A percentile compares a stretch with the other conserved stretches of the same genome.
phyloP scores from a whole-genome alignment of 768 basidiomycete genomes.

The Collybia mongolica region DNA sequence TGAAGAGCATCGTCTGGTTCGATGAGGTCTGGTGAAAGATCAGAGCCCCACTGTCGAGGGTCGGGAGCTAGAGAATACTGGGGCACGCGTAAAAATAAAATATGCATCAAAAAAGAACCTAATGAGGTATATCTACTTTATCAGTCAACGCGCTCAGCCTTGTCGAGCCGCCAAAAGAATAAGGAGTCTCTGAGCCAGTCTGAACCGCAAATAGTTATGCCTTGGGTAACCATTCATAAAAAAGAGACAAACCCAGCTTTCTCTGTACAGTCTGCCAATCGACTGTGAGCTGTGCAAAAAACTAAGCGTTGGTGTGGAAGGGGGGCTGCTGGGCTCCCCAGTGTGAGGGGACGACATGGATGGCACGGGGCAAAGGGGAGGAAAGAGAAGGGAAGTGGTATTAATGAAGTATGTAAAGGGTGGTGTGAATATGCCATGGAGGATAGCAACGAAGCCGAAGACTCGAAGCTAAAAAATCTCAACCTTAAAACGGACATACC shows the following conservation, averaged over 20 bases:
- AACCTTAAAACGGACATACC: background rate
- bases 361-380: constrained; percentile 9
- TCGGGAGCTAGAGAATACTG: constrained; percentile 69
- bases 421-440: constrained; percentile 13
- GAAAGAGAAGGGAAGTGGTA: constrained; percentile 12
- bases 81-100: background rate
- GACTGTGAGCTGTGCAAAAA: constrained; percentile 30
- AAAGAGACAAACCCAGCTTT: constrained; percentile 35
- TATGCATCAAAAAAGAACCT: background rate
- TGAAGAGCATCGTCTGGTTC: constrained; percentile 77
- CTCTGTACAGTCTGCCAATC: constrained; percentile 31
- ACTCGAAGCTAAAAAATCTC: constrained; percentile 3
- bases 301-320: constrained; percentile 29
- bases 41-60: constrained; percentile 64
- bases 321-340: constrained; percentile 27
- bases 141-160: constrained; percentile 41
- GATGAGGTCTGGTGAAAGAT: constrained; percentile 48
- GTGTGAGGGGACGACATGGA: constrained; percentile 29
- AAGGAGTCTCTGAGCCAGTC: constrained; percentile 40
- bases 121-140: constrained; percentile 28
- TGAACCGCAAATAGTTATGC: constrained; percentile 3
- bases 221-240: background rate
- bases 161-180: constrained; percentile 38
- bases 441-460: constrained; percentile 13
- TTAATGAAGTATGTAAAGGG: constrained; percentile 12